Percentiles rank a stretch among this genome's conserved stretches.
These are phyloP conservation scores for Chaetomium tenue DNA, from an alignment of 495 filamentous ascomycete genomes.

Conservation along the genomic window DNA sequence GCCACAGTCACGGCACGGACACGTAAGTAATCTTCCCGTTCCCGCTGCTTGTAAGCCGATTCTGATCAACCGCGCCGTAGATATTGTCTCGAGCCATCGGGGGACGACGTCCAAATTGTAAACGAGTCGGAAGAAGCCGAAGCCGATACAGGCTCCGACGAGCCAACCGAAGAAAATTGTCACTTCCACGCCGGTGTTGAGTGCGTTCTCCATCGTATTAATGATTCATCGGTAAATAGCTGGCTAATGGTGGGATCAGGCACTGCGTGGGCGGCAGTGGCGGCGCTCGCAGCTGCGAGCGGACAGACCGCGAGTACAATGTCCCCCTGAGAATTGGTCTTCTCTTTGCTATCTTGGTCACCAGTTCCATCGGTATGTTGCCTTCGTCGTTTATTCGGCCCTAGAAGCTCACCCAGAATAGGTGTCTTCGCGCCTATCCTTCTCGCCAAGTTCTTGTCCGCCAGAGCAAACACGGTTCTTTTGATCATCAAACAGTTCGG, in stretches of 20 bases:
- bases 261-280: slow-evolving; percentile 47
- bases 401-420: slow-evolving; percentile 30
- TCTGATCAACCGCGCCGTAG: background rate
- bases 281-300: slow-evolving; percentile 41
- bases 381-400: background rate
- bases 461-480: slow-evolving; percentile 12
- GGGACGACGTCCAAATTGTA: background rate
- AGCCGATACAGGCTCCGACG: background rate
- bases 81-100: background rate
- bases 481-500: slow-evolving; percentile 62
- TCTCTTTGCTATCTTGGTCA: slow-evolving; percentile 50
- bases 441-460: slow-evolving; percentile 39
- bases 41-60: background rate
- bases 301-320: slow-evolving; percentile 55
- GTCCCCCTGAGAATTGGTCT: slow-evolving; percentile 57
- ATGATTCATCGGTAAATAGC: background rate
- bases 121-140: background rate
- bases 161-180: slow-evolving; percentile 37
- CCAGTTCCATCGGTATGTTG: slow-evolving; percentile 36
- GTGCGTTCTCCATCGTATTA: slow-evolving; percentile 39
- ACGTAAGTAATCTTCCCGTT: background rate
- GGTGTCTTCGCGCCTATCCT: background rate
- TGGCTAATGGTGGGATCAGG: slow-evolving; percentile 21
- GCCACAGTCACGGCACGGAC: background rate
- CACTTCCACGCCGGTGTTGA: slow-evolving; percentile 68